Evolutionary conservation across 495 filamentous ascomycete genomes (phyloP).

Genomic region (Cercophora scortea): DNA sequence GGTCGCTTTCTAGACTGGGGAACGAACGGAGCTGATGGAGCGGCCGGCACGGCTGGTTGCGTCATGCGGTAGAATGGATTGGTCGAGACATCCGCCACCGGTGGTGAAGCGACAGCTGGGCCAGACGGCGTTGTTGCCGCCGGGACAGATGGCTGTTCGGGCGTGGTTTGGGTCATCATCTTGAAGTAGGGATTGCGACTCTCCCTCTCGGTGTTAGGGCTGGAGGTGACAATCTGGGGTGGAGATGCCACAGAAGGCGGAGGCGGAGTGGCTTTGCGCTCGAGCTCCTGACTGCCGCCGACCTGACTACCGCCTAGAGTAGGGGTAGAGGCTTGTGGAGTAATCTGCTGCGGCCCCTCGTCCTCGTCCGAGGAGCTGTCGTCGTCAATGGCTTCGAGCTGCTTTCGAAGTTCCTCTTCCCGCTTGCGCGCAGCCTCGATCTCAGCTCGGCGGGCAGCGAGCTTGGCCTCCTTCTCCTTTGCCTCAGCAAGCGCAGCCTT

Average conservation of each 20-base stretch:
- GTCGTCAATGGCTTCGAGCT: conserved; percentile 75
- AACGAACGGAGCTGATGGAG: conserved; percentile 27
- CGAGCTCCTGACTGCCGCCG: conserved; percentile 42
- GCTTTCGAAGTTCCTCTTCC: conserved; percentile 77
- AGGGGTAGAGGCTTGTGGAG: conserved; percentile 76
- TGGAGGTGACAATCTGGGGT: conserved; percentile 38
- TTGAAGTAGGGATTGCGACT: conserved; percentile 46
- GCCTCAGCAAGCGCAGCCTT: conserved; percentile 81
- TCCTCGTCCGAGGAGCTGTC: conserved; percentile 82
- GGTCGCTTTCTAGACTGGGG: conserved; percentile 29
- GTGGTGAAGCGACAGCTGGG: conserved; percentile 31
- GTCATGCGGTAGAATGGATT: conserved; percentile 95
- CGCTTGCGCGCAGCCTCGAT: conserved; percentile 84
- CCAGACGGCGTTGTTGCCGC: conserved; percentile 32
- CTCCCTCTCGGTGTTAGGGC: conserved; percentile 39
- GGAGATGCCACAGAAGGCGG: conserved; percentile 32
- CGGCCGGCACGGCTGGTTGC: conserved; percentile 45
- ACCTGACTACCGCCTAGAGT: conserved; percentile 48
- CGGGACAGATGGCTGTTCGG: conserved; percentile 39
- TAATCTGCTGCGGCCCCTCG: conserved; percentile 72
- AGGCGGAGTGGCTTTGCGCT: conserved; percentile 42
- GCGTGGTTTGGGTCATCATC: conserved; percentile 39
- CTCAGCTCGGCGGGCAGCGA: conserved; percentile 83
- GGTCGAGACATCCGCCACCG: conserved; percentile 54
- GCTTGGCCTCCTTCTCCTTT: conserved; percentile 78